Conservation (phyloP, 1,284 basidiomycete genomes). For the Lentinus polychrous region DNA sequence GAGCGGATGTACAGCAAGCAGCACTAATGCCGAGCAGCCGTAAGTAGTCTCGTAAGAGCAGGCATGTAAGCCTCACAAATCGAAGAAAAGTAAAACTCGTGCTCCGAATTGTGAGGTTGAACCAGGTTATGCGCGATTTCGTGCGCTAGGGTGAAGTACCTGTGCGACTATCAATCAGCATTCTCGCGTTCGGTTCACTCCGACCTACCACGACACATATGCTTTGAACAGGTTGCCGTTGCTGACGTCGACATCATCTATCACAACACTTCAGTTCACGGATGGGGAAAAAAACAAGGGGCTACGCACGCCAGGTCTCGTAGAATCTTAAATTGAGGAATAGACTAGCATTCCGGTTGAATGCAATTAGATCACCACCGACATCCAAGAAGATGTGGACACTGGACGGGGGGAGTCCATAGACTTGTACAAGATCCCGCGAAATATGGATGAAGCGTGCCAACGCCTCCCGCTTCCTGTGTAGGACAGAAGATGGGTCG, state of each 20-base stretch:
- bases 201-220: slow-evolving; percentile 67
- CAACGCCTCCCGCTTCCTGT: slow-evolving; percentile 44
- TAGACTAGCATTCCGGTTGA: slow-evolving; percentile 86
- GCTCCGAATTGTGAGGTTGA: slow-evolving; percentile 73
- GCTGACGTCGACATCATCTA: slow-evolving; percentile 68
- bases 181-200: neutral
- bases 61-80: slow-evolving; percentile 67
- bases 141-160: slow-evolving; percentile 91
- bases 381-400: slow-evolving; percentile 87
- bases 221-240: slow-evolving; percentile 58
- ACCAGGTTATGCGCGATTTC: slow-evolving; percentile 87
- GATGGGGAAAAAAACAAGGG: slow-evolving; percentile 1
- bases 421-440: slow-evolving; percentile 48
- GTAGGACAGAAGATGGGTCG: slow-evolving; percentile 41
- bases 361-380: slow-evolving; percentile 82
- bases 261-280: slow-evolving; percentile 6
- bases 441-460: slow-evolving; percentile 68
- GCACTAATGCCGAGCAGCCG: neutral
- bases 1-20: too few species aligned
- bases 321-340: slow-evolving; percentile 90
- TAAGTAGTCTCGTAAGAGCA: slow-evolving; percentile 5
- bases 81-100: slow-evolving; percentile 91
- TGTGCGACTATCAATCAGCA: slow-evolving; percentile 19
- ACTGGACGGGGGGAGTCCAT: slow-evolving; percentile 58
- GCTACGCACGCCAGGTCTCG: slow-evolving; percentile 76